Evolutionary conservation across 352 stramenopile species (phyloP).

Genomic region (Phytophthora podocarpi): DNA sequence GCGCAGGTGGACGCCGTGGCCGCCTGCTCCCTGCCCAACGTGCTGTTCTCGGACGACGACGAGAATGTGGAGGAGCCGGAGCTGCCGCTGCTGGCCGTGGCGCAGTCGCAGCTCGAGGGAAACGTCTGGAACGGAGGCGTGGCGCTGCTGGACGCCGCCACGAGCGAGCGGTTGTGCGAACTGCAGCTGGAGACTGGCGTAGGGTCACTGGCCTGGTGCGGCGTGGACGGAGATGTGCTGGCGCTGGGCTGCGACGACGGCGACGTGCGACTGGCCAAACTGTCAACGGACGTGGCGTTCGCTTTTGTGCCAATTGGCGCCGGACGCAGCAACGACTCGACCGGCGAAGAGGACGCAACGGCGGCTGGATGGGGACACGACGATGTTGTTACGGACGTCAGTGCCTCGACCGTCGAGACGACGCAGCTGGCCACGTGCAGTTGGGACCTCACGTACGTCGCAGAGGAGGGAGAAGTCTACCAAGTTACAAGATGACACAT

Average conservation of each 20-base stretch:
- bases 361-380: conserved; percentile 56
- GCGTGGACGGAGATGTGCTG: conserved; percentile 51
- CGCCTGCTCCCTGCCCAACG: conserved; percentile 29
- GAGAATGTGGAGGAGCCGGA: conserved; percentile 28
- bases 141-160: conserved; percentile 49
- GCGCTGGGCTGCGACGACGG: conserved; percentile 75
- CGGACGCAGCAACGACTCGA: not conserved
- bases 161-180: conserved; percentile 47
- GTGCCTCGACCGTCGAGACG: conserved; percentile 47
- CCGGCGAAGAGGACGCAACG: conserved; percentile 7
- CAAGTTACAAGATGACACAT: not conserved
- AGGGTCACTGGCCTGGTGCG: conserved; percentile 58
- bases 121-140: conserved; percentile 78
- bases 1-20: conserved; percentile 59
- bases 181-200: conserved; percentile 57
- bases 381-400: conserved; percentile 69
- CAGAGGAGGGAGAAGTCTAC: no score
- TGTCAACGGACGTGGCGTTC: conserved; percentile 44
- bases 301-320: conserved; percentile 42
- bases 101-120: conserved; percentile 74
- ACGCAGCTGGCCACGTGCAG: conserved; percentile 56
- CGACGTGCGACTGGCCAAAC: conserved; percentile 57
- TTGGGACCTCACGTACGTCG: conserved; percentile 73
- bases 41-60: conserved; percentile 30
- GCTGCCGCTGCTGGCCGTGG: conserved; percentile 56